These are phyloP conservation scores for Stagonosporopsis tanaceti DNA, from an alignment of 2,329 filamentous ascomycete genomes.

Conservation along the genomic window DNA sequence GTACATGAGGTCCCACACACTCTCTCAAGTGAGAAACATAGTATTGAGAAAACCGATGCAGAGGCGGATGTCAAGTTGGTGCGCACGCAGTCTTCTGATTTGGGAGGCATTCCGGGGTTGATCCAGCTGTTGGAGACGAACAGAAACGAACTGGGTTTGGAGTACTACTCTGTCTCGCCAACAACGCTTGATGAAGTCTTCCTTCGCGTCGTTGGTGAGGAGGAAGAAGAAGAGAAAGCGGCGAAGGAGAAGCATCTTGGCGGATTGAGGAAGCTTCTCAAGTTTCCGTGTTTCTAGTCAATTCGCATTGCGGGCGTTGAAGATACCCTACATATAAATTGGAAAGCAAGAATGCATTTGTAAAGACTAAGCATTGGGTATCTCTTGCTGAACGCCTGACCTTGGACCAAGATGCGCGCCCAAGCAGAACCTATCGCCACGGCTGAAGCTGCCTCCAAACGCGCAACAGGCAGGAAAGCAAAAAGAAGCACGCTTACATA, in stretches of 20 bases:
- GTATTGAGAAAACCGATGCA: conserved; percentile 24
- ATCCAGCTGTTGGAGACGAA: conserved; percentile 77
- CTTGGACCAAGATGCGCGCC: background rate
- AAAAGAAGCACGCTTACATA: too few species aligned
- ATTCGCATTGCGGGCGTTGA: background rate
- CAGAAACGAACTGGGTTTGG: conserved; percentile 73
- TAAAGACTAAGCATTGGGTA: background rate
- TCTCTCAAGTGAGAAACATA: conserved; percentile 4
- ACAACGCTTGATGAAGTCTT: conserved; percentile 94
- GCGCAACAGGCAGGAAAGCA: too few species aligned
- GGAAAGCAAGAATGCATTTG: background rate
- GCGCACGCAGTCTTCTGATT: conserved; percentile 25
- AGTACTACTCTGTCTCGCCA: conserved; percentile 86
- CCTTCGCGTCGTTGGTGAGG: conserved; percentile 79
- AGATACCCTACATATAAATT: background rate
- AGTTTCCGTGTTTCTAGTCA: background rate
- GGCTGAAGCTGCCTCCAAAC: too few species aligned
- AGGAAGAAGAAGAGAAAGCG: conserved; percentile 60
- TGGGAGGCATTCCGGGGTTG: conserved; percentile 68
- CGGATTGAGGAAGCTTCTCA: conserved; percentile 7
- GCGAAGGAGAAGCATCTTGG: conserved; percentile 15
- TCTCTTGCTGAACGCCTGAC: background rate
- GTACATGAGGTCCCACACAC: conserved; percentile 28
- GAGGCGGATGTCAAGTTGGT: conserved; percentile 35
- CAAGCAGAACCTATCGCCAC: too few species aligned